phyloP scores from a whole-genome alignment of 768 basidiomycete species.

The Agaricus blazei region DNA sequence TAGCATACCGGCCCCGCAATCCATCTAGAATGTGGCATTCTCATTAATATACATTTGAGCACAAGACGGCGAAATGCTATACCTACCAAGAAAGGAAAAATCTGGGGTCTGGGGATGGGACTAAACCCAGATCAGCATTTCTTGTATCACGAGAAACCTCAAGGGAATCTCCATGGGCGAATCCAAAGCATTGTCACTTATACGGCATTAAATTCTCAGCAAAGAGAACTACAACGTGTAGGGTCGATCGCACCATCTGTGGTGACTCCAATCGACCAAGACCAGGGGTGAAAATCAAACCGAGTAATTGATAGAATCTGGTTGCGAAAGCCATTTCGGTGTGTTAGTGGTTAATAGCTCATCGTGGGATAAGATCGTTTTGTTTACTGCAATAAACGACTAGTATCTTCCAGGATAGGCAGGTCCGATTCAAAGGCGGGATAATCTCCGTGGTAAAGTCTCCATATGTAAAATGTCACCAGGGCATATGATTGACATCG shows the following conservation, averaged over 20 bases:
- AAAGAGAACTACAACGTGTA: neutral
- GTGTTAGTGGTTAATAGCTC: neutral
- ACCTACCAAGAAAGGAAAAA: slow-evolving; percentile 1
- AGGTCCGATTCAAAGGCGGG: neutral
- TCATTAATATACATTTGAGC: too few species aligned
- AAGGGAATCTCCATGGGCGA: neutral
- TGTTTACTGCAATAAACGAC: neutral
- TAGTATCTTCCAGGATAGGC: neutral
- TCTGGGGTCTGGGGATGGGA: slow-evolving; percentile 9
- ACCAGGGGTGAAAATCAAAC: neutral
- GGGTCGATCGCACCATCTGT: too few species aligned
- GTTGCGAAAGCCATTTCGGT: neutral
- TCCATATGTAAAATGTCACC: neutral
- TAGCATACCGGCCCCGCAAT: too few species aligned
- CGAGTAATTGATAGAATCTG: neutral
- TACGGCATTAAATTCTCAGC: neutral
- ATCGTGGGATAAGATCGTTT: neutral
- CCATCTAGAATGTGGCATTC: too few species aligned
- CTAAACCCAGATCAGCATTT: neutral
- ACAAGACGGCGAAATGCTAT: neutral
- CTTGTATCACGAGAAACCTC: neutral
- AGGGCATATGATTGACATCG: neutral
- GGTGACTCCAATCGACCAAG: too few species aligned
- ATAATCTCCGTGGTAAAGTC: slow-evolving; percentile 4
- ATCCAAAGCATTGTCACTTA: too few species aligned